Evolutionary conservation across 805 yeast genomes (phyloP).

Genomic region (Saccharomycopsis olivae): DNA sequence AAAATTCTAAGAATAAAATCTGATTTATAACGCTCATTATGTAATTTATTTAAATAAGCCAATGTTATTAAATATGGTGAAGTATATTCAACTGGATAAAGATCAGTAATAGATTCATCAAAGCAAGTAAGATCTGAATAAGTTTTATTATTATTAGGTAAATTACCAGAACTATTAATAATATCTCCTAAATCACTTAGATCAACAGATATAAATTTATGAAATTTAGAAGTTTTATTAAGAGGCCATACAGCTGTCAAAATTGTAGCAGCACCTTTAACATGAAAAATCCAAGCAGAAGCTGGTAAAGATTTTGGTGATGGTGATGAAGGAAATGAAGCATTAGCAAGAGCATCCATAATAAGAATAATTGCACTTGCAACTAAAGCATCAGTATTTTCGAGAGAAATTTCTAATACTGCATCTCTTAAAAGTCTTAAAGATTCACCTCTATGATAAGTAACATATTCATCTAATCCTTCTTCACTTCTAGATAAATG

Average conservation of each 20-base stretch:
- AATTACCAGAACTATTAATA: slow-evolving; percentile 29
- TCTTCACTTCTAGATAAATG: slow-evolving; percentile 71
- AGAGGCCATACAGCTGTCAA: slow-evolving; percentile 95
- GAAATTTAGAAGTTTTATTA: slow-evolving; percentile 54
- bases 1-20: slow-evolving; percentile 82
- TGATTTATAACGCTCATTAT: slow-evolving; percentile 70
- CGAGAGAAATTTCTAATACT: slow-evolving; percentile 70
- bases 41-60: slow-evolving; percentile 75
- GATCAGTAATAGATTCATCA: slow-evolving; percentile 73
- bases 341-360: slow-evolving; percentile 91
- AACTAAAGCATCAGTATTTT: slow-evolving; percentile 86
- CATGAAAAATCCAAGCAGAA: slow-evolving; percentile 94
- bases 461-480: slow-evolving; percentile 71
- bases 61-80: slow-evolving; percentile 85
- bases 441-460: slow-evolving; percentile 83
- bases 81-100: slow-evolving; percentile 73
- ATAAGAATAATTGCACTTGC: slow-evolving; percentile 84
- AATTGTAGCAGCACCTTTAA: slow-evolving; percentile 93
- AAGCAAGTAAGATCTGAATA: slow-evolving; percentile 62
- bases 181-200: slow-evolving; percentile 81
- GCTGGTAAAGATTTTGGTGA: slow-evolving; percentile 58
- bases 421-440: slow-evolving; percentile 72
- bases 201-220: slow-evolving; percentile 72
- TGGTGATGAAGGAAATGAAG: slow-evolving; percentile 38
- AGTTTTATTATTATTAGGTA: slow-evolving; percentile 18